Evolutionary conservation across 495 filamentous ascomycete species (phyloP), one percentile per base, ranked within the genome.

Genomic region (Aspergillus nidulans): DNA sequence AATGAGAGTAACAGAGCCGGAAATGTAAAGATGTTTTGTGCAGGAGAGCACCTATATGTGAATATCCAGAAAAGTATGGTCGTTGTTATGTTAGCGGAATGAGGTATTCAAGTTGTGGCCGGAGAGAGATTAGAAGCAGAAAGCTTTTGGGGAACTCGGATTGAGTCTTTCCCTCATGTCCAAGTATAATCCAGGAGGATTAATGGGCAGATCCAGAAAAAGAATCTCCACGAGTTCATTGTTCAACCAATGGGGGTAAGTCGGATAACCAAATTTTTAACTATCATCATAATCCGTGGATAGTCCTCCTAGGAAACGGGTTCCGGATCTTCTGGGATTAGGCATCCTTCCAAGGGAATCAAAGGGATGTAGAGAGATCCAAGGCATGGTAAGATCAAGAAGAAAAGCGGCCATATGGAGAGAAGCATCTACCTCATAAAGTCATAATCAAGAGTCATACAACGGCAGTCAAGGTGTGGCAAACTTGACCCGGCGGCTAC

Each of bases 401-500:
- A 43, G 8, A 56, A 20, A 32, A 49, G 32, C 23, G 38, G 45
- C 45, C 53, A 9, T 43, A 25, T 19, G 49, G 13, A 42, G 49
- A 52, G 49, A 23, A 38, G 28, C 49, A 52, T 52, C 36, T 40
- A 39, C 32, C 34, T 50, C 15, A 49, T 44, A 54, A 30, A 21
- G 43, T 47, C 40, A 54, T 49, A 18, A 49, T 53, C 12, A 50
- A 39, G 25, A 28, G 15, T 39, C 25, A 39, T 26, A 25, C 21
- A 24, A 12, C 15, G 16, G 20, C 23, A 30, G 67, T 79, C 74
- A 79, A 65, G 68, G 70, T 60, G 56, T 75, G 61, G 64, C 69
- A 56, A 76, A 76, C 62, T 74, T 75, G 43, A 76, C 70, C 46
- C 71, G 71, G 54, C 74, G 74, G 53, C 58, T 67, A 49, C 77